phyloP scores from a whole-genome alignment of 371 early-diverging fungal species.

The Mortierella sp. region DNA sequence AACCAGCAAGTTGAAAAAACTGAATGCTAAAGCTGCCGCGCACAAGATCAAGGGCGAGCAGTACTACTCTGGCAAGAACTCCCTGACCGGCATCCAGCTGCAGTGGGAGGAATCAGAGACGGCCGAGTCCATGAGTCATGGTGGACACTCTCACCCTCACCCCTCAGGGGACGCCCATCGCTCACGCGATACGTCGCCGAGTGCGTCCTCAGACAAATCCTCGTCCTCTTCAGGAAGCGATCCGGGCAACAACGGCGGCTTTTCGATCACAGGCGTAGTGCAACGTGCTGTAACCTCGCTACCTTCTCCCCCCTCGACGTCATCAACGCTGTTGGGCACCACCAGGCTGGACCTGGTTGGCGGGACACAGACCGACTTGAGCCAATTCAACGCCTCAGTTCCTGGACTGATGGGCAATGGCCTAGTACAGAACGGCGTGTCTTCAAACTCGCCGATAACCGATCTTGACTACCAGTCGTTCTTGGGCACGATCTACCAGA shows the following conservation, averaged over 20 bases:
- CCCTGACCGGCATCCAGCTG: constrained; percentile 25
- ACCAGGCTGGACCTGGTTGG: constrained; percentile 46
- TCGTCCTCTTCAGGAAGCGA: constrained; percentile 4
- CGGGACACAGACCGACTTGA: constrained; percentile 33
- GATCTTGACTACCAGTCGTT: constrained; percentile 44
- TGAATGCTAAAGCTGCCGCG: constrained; percentile 31
- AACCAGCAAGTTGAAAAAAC: constrained; percentile 22
- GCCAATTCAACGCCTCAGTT: constrained; percentile 32
- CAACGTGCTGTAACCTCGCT: constrained; percentile 31
- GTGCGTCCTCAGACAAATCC: constrained; percentile 25
- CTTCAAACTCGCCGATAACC: constrained; percentile 11
- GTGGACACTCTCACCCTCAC: constrained; percentile 33
- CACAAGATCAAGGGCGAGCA: constrained; percentile 31
- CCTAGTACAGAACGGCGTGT: constrained; percentile 9
- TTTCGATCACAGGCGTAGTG: constrained; percentile 11
- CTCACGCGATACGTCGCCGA: constrained; percentile 36
- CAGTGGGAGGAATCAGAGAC: constrained; percentile 55
- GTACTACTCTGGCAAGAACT: constrained; percentile 32
- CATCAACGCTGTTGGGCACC: constrained; percentile 2
- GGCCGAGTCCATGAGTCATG: constrained; percentile 47
- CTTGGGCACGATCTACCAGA: constrained; percentile 30
- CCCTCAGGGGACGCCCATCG: constrained; percentile 7
- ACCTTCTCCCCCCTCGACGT: constrained; percentile 29
- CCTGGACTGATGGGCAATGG: constrained; percentile 21
- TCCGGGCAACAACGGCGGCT: neutral